Percentiles rank a stretch among this genome's conserved stretches.
Conservation (phyloP, 352 stramenopile genomes). For the Phytopythium montanum region DNA sequence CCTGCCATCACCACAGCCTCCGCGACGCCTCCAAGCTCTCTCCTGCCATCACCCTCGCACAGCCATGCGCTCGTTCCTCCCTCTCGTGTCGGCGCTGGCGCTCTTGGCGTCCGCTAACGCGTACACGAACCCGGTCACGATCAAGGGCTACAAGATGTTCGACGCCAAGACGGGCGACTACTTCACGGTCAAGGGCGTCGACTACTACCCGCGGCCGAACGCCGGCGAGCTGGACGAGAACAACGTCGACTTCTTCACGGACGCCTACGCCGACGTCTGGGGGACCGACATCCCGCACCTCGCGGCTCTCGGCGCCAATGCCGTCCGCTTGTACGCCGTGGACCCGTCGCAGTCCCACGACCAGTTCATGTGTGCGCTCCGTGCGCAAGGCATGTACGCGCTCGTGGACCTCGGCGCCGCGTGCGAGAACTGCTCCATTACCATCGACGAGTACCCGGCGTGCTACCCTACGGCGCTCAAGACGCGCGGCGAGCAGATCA, state of each 20-base stretch:
- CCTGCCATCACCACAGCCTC: background rate
- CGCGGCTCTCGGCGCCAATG: constrained; percentile 61
- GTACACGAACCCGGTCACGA: constrained; percentile 36
- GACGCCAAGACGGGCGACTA: constrained; percentile 55
- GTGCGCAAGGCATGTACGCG: constrained; percentile 68
- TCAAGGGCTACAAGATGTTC: constrained; percentile 67
- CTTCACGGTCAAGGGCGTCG: constrained; percentile 59
- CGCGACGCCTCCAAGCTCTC: background rate
- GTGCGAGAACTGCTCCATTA: constrained; percentile 57
- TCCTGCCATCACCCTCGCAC: background rate
- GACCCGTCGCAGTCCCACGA: constrained; percentile 80
- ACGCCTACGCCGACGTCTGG: constrained; percentile 71
- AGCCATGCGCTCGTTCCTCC: constrained; percentile 2
- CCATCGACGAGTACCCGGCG: constrained; percentile 35
- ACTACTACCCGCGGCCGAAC: constrained; percentile 81
- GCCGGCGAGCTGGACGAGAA: constrained; percentile 54
- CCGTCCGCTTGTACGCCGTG: constrained; percentile 80
- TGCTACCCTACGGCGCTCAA: constrained; percentile 66
- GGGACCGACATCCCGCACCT: constrained; percentile 58
- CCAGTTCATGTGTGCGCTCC: constrained; percentile 86
- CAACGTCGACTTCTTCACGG: constrained; percentile 84
- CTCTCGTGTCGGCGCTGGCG: constrained; percentile 5
- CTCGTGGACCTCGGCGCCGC: constrained; percentile 55
- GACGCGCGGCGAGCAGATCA: constrained; percentile 67
- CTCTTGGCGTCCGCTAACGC: background rate